Evolutionary conservation across 2,329 filamentous ascomycete genomes (phyloP), one percentile per base, ranked within the genome.

Genomic region (Cercospora zeina): DNA sequence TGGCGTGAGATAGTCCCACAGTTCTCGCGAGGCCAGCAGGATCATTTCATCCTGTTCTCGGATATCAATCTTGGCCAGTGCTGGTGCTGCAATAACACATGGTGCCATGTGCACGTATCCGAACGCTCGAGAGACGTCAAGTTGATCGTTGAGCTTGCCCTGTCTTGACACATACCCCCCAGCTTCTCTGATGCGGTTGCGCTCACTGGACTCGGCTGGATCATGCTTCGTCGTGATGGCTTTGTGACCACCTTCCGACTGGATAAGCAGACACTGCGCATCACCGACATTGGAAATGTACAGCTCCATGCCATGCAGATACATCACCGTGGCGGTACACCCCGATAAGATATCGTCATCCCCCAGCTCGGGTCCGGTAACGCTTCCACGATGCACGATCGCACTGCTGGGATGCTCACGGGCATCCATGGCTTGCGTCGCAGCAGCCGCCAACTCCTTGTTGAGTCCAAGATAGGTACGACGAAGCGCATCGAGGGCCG

Each of bases 281-380:
- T 99, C 92, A 57, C 95, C 95, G 21, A 99, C 90, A 70, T 99
- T 99, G 65, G 93, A 95, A 58, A 97, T 88, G 72, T 90, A 97
- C 2, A 99, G 83, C 69, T 97, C 91, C 77, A 91, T 93, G 68
- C 90, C 89, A 70, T 93, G 89, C 33, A 99, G 80, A 71, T 96
- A 99, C 57, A 95, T 82, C 2, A 97, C 89, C 0, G 95, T 97
- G 1, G 93, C 95, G 50, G 96, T 92, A 62, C 91, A 91, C 42
- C 95, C 95, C 14, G 92, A 93, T 67, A 89, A 89, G 49, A 97
- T 82, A 73, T 99, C 95, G 68, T 97, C 92, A 63, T 93, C 90
- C 58, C 87, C 92, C 39, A 99, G 84, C 49, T 93, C 86, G 54
- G 93, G 88, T 11, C 90, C 85, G 27, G 88, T 82, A 45, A 85